Evolutionary conservation across 129 eudicot genomes (phyloP), one percentile per base, ranked within the genome.

Genomic region (Saposhnikovia divaricata): DNA sequence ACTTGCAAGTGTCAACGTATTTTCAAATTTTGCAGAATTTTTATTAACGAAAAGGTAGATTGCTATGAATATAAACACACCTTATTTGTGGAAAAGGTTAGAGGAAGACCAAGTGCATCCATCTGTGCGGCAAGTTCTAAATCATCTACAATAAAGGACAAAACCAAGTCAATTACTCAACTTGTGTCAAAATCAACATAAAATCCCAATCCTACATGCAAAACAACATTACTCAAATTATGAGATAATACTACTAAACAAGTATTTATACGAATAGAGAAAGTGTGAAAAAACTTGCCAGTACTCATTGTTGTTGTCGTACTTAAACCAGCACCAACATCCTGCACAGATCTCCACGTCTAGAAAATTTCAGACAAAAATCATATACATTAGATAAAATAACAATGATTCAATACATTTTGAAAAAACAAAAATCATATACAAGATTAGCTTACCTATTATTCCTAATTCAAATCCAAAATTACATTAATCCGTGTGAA

Each of bases 41-140:
- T 16, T 13, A 72, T 19, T 45, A n/a, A 11, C 10, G 25, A 21
- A 59, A 53, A n/a, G 69, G 15, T 15, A 72, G 77, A 55, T 66
- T 11, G 73, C 72, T 42, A 83, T 50, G 18, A 55, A 23, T 6
- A 75, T 72, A 25, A 78, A 31, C 70, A 89, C 96, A 88, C 93
- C 87, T 92, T 92, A 87, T 89, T 95, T 50, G 97, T 87, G 66
- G 77, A 88, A 87, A 95, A 95, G 45, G 96, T 85, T 80, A 89
- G 77, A 31, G 98, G 97, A 82, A 95, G 97, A 76, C 98, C 98
- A 80, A 91, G 83, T 59, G 84, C 97, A 82, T 80, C 84, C 92
- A 94, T 81, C 85, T 87, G 84, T 77, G 78, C 68, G 70, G 79
- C 80, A 59, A 91, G 79, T 53, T 91, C 90, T 28, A 79, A 25